Evolutionary conservation across 768 basidiomycete genomes (phyloP).

Genomic region (Phylloporus arenicola): DNA sequence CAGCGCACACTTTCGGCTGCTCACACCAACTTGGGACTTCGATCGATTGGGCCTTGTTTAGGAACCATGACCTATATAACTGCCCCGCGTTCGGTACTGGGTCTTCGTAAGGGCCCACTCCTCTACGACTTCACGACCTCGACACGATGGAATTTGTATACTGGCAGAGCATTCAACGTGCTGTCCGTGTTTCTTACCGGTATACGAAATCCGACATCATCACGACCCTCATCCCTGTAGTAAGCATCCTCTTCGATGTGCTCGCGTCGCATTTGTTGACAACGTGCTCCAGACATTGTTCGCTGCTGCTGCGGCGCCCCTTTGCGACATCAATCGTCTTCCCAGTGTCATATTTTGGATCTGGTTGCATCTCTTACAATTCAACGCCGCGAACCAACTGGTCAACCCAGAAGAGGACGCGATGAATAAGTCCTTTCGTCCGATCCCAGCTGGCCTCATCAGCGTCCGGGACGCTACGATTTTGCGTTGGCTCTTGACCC

Average conservation of each 20-base stretch:
- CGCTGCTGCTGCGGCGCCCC: constrained; percentile 30
- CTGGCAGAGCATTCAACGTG: constrained; percentile 9
- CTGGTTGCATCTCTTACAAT: constrained; percentile 43
- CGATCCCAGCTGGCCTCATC: constrained; percentile 42
- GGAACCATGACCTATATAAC: constrained; percentile 20
- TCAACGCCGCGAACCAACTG: constrained; percentile 40
- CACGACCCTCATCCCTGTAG: constrained; percentile 26
- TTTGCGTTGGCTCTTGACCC: constrained; percentile 34
- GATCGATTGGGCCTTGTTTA: constrained; percentile 7
- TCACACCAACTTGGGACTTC: constrained; percentile 1
- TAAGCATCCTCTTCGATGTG: constrained; percentile 1
- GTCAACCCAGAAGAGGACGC: constrained; percentile 38
- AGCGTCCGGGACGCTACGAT: constrained; percentile 31
- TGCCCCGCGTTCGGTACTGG: background rate
- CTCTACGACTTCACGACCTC: constrained; percentile 17
- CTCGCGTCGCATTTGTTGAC: background rate
- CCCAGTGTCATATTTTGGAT: constrained; percentile 38
- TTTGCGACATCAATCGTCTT: constrained; percentile 16
- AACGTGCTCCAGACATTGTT: constrained; percentile 29
- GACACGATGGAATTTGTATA: constrained; percentile 15
- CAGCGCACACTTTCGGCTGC: constrained; percentile 6
- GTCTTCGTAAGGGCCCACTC: background rate
- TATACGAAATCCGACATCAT: constrained; percentile 24
- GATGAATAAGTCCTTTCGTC: constrained; percentile 41
- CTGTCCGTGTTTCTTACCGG: constrained; percentile 16